Conservation (phyloP, 495 filamentous ascomycete species). For the Hyphodiscus hymeniophilus region DNA sequence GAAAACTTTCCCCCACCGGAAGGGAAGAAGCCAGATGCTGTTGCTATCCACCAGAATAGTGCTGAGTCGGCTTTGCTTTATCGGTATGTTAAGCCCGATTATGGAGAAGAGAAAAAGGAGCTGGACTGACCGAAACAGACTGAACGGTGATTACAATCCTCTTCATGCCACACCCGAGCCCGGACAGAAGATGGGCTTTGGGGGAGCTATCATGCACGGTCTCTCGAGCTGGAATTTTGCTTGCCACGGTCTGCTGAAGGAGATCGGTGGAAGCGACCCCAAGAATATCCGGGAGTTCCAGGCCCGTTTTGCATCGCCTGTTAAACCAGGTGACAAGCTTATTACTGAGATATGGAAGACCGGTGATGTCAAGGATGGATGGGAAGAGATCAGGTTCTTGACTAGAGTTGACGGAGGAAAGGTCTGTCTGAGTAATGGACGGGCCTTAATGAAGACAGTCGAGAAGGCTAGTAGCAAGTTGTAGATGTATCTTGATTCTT, state of each 20-base stretch:
- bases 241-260: slow-evolving; percentile 64
- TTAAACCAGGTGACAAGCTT: slow-evolving; percentile 66
- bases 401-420: slow-evolving; percentile 65
- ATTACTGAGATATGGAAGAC: slow-evolving; percentile 57
- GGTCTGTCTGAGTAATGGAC: slow-evolving; percentile 75
- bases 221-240: slow-evolving; percentile 78
- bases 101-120: not conserved
- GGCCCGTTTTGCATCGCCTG: slow-evolving; percentile 78
- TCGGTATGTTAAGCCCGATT: slow-evolving; percentile 31
- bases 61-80: slow-evolving; percentile 67
- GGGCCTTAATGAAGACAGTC: slow-evolving; percentile 61
- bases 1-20: slow-evolving; percentile 67
- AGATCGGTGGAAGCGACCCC: slow-evolving; percentile 67
- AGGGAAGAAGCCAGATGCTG: slow-evolving; percentile 63
- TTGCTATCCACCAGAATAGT: slow-evolving; percentile 59
- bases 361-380: slow-evolving; percentile 58
- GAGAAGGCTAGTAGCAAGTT: slow-evolving; percentile 55
- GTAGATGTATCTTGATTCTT: slow-evolving; percentile 31
- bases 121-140: slow-evolving; percentile 24
- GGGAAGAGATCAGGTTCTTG: slow-evolving; percentile 74
- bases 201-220: slow-evolving; percentile 82
- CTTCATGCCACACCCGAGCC: slow-evolving; percentile 80
- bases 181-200: slow-evolving; percentile 82
- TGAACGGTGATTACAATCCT: slow-evolving; percentile 91
- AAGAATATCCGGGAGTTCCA: slow-evolving; percentile 78